A percentile compares a stretch with the other conserved stretches of the same genome.
Evolutionary conservation across 768 basidiomycete species (phyloP).

Genomic region (Amanita thiersii): DNA sequence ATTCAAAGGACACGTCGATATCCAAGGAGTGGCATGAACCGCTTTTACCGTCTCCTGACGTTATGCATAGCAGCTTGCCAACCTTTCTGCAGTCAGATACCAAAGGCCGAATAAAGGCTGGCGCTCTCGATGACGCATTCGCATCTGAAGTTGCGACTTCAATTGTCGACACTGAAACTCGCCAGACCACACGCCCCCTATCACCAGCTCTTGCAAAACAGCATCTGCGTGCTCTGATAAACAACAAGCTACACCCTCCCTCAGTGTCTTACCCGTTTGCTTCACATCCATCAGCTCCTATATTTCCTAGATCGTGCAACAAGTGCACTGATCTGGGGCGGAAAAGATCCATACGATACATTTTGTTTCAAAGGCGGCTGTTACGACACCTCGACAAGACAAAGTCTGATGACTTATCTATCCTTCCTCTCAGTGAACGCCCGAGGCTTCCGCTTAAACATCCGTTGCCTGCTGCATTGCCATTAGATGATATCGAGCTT

Average conservation of each 20-base stretch:
- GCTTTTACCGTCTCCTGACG: conserved; percentile 3
- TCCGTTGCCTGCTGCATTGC: conserved; percentile 13
- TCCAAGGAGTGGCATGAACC: conserved; percentile 12
- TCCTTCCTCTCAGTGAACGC: conserved; percentile 35
- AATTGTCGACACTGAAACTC: background rate
- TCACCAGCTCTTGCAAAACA: conserved; percentile 21
- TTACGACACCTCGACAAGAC: conserved; percentile 35
- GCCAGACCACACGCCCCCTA: conserved; percentile 9
- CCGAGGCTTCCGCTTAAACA: conserved; percentile 13
- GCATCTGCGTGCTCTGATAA: conserved; percentile 34
- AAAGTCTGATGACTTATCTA: conserved; percentile 30
- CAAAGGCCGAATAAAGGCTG: background rate
- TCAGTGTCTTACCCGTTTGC: conserved; percentile 43
- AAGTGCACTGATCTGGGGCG: conserved; percentile 19
- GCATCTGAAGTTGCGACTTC: conserved; percentile 27
- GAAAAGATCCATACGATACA: conserved; percentile 32
- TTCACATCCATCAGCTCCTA: conserved; percentile 23
- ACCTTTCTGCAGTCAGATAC: background rate
- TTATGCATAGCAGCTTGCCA: background rate
- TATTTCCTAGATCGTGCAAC: conserved; percentile 54
- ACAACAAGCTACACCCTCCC: conserved; percentile 35
- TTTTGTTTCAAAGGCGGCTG: conserved; percentile 44
- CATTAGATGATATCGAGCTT: conserved; percentile 24
- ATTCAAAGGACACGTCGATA: background rate
- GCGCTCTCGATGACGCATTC: conserved; percentile 14